Conservation (phyloP, 345 rosid species). For the Aquilaria sinensis region DNA sequence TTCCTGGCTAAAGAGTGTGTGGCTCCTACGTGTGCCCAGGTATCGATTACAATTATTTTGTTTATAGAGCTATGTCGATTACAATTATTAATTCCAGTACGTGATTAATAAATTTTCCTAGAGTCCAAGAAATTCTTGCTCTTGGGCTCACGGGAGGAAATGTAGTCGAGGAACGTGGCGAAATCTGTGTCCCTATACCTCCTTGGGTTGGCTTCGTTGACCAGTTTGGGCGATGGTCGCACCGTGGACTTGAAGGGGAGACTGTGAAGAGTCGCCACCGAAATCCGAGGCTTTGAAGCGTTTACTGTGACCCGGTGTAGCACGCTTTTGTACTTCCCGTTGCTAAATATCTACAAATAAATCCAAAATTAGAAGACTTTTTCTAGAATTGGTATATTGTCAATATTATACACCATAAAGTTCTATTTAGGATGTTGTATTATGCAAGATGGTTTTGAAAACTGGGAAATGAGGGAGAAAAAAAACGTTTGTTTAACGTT, state of each 20-base stretch:
- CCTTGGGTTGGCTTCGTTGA: constrained; percentile 43
- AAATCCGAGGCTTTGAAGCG: constrained; percentile 42
- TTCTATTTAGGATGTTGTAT: too few relatives aligned
- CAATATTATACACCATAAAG: too few relatives aligned
- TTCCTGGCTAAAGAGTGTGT: too few relatives aligned
- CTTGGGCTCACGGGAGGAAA: constrained; percentile 63
- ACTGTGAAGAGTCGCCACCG: constrained; percentile 76
- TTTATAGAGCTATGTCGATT: too few relatives aligned
- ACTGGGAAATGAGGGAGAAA: too few relatives aligned
- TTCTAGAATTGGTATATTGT: too few relatives aligned
- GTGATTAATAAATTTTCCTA: constrained; percentile 31
- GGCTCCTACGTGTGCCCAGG: too few relatives aligned
- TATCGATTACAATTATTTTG: too few relatives aligned
- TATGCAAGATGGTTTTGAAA: too few relatives aligned
- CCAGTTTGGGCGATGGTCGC: constrained; percentile 42
- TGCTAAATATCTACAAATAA: constrained; percentile 60
- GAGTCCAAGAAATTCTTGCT: constrained; percentile 74
- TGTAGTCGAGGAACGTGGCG: constrained; percentile 56
- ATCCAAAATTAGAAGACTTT: neutral
- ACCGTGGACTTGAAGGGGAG: constrained; percentile 36
- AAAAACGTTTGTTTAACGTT: too few relatives aligned
- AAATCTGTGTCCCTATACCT: constrained; percentile 63
- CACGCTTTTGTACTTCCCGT: constrained; percentile 87
- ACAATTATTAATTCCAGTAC: too few relatives aligned
- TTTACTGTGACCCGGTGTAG: constrained; percentile 72